Conservation (phyloP, 805 yeast genomes). For the Maudiozyma barnettii region DNA sequence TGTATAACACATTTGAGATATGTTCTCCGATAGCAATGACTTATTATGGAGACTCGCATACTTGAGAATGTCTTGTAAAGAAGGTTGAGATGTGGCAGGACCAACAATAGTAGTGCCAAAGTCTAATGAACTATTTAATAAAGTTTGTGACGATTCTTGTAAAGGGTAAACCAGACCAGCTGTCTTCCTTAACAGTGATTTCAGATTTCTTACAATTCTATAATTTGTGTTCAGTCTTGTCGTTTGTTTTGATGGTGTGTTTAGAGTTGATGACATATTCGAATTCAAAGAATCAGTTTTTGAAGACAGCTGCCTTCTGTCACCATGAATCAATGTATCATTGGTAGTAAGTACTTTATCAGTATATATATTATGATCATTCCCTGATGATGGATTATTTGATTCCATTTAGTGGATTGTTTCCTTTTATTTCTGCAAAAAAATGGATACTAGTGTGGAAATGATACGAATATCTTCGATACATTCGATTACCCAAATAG, state of each 20-base stretch:
- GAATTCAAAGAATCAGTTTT: background rate
- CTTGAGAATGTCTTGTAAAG: conserved; percentile 11
- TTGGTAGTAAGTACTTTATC: background rate
- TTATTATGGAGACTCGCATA: conserved; percentile 5
- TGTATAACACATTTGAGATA: conserved; percentile 6
- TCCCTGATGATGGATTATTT: background rate
- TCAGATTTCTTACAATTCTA: conserved; percentile 1
- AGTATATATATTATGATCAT: too few relatives aligned
- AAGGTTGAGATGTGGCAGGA: conserved; percentile 19
- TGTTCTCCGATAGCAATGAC: conserved; percentile 4
- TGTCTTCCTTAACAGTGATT: conserved; percentile 1
- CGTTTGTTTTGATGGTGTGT: background rate
- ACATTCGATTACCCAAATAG: too few relatives aligned
- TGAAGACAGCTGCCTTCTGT: background rate
- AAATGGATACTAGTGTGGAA: too few relatives aligned
- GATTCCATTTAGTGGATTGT: background rate
- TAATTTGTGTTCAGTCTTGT: background rate
- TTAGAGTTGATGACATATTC: background rate
- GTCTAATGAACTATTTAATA: background rate
- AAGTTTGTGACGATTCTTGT: background rate
- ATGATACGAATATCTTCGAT: background rate
- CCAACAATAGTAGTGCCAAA: conserved; percentile 7
- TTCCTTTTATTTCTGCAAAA: background rate
- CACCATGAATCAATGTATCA: background rate
- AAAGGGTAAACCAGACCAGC: conserved; percentile 1